A percentile compares a stretch with the other conserved stretches of the same genome.
These are phyloP conservation scores for Fusarium sp. DNA, from an alignment of 2,329 filamentous ascomycete species.

Conservation along the genomic window DNA sequence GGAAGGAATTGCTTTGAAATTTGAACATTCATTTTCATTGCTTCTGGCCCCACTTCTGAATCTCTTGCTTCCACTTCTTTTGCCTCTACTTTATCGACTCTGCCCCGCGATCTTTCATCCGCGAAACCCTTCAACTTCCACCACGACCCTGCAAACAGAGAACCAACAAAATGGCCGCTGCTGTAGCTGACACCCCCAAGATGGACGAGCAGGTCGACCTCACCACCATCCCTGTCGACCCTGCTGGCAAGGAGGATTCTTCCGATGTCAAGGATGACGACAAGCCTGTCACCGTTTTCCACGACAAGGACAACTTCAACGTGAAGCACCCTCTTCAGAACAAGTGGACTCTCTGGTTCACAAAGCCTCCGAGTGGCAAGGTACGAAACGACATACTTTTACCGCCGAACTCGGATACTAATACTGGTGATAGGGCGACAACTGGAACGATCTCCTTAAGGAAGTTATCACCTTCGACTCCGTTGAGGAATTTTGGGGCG, in stretches of 20 bases:
- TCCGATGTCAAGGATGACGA: constrained; percentile 58
- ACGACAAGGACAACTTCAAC: constrained; percentile 98
- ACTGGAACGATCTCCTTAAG: constrained; percentile 98
- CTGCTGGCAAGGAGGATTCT: constrained; percentile 65
- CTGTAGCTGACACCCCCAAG: constrained; percentile 46
- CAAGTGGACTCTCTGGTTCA: constrained; percentile 99
- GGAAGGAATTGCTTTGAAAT: constrained; percentile 43
- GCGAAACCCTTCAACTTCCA: constrained; percentile 20
- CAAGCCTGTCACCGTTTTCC: constrained; percentile 91
- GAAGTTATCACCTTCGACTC: constrained; percentile 99
- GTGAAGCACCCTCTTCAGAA: constrained; percentile 98
- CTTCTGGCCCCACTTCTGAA: constrained; percentile 28
- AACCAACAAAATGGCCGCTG: constrained; percentile 48
- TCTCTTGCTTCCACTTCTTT: constrained; percentile 34
- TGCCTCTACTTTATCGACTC: constrained; percentile 29
- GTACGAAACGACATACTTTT: constrained; percentile 56
- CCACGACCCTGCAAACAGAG: constrained; percentile 17
- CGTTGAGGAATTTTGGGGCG: constrained; percentile 99
- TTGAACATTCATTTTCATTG: constrained; percentile 26
- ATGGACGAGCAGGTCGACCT: constrained; percentile 70
- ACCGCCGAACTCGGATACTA: constrained; percentile 9
- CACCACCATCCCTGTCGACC: constrained; percentile 73
- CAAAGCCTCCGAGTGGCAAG: constrained; percentile 96
- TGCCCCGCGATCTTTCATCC: constrained; percentile 44
- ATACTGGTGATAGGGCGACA: constrained; percentile 76